phyloP scores from a whole-genome alignment of 2,329 filamentous ascomycete species.

The Pyrenophora graminea region DNA sequence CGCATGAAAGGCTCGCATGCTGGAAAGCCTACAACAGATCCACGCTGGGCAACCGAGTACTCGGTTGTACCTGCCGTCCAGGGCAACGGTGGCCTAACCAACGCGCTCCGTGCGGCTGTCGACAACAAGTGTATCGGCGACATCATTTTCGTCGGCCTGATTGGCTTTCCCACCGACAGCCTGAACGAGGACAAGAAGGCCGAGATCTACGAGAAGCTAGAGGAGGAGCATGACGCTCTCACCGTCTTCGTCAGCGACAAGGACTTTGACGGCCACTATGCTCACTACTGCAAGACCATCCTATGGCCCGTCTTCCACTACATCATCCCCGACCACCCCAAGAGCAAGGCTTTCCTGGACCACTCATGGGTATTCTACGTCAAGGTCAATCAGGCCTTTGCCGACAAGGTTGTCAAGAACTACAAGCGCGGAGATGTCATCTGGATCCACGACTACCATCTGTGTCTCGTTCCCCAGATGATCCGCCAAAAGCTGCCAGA shows the following conservation, averaged over 20 bases:
- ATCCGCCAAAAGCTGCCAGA: constrained; percentile 87
- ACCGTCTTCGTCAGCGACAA: constrained; percentile 86
- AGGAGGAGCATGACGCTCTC: constrained; percentile 79
- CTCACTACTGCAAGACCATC: constrained; percentile 96
- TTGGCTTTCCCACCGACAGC: constrained; percentile 92
- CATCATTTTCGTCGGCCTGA: constrained; percentile 86
- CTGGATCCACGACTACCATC: constrained; percentile 95
- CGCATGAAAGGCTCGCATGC: constrained; percentile 20
- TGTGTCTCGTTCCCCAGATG: constrained; percentile 87
- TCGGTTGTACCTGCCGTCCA: constrained; percentile 82
- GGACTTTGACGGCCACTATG: constrained; percentile 92
- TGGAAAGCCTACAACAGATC: constrained; percentile 42
- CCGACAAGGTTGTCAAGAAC: constrained; percentile 84
- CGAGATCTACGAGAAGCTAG: constrained; percentile 80
- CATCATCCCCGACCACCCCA: constrained; percentile 95
- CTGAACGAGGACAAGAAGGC: constrained; percentile 75
- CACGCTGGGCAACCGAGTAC: constrained; percentile 73
- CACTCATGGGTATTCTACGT: constrained; percentile 96
- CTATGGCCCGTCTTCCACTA: constrained; percentile 98
- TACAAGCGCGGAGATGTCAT: constrained; percentile 93
- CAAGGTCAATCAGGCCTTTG: constrained; percentile 89
- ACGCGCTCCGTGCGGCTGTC: constrained; percentile 79
- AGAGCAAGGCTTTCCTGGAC: constrained; percentile 97
- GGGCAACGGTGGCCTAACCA: constrained; percentile 89
- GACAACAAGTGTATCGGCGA: constrained; percentile 72